Evolutionary conservation across 345 rosid species (phyloP).

Genomic region (Fremontodendron californicum): DNA sequence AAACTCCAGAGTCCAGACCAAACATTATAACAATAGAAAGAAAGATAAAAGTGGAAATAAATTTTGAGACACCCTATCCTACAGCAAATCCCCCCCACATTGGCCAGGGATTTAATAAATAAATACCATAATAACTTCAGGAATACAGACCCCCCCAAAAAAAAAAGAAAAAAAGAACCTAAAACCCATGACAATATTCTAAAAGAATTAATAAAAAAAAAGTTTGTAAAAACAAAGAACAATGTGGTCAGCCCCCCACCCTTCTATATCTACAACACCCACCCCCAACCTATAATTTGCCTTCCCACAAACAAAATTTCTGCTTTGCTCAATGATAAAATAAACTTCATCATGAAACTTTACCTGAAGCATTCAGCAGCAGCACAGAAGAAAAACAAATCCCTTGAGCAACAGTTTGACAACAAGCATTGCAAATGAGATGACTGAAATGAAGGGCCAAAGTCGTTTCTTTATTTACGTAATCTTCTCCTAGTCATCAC

Average conservation of each 20-base stretch:
- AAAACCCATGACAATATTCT: slow-evolving; percentile 19
- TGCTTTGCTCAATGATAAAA: slow-evolving; percentile 6
- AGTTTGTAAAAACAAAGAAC: slow-evolving; percentile 25
- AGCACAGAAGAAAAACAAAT: neutral
- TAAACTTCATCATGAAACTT: neutral
- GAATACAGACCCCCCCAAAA: slow-evolving; percentile 17
- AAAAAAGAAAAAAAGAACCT: neutral
- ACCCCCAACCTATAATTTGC: slow-evolving; percentile 20
- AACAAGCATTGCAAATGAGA: neutral
- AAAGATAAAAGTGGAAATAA: neutral
- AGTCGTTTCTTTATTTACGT: slow-evolving; percentile 13
- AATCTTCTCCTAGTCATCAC: slow-evolving; percentile 58
- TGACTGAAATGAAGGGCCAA: neutral
- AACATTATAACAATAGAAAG: slow-evolving; percentile 6
- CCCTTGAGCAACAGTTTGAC: slow-evolving; percentile 14
- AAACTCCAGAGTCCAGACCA: neutral
- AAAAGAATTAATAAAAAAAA: slow-evolving; percentile 34
- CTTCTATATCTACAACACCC: slow-evolving; percentile 37
- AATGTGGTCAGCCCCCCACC: slow-evolving; percentile 30
- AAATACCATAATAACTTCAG: slow-evolving; percentile 18
- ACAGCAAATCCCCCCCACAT: slow-evolving; percentile 10
- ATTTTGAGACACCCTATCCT: slow-evolving; percentile 3
- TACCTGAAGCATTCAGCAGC: neutral
- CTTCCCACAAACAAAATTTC: slow-evolving; percentile 24
- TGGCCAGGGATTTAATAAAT: slow-evolving; percentile 12